phyloP scores from a whole-genome alignment of 352 stramenopile species.

The Pythium diclinum region DNA sequence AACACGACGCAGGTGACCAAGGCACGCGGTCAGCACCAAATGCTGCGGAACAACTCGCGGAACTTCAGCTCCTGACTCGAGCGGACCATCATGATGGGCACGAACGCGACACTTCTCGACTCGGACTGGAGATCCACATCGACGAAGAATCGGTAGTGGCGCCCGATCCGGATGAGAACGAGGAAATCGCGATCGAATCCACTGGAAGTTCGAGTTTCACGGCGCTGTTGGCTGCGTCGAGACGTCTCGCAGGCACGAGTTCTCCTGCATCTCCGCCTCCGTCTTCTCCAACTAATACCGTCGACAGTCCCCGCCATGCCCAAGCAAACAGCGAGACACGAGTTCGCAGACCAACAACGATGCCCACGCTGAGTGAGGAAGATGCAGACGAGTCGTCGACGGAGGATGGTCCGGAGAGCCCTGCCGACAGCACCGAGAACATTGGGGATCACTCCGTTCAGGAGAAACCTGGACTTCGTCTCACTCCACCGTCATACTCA shows the following conservation, averaged over 20 bases:
- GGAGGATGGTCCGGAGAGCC: conserved; percentile 4
- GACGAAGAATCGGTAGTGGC: conserved; percentile 14
- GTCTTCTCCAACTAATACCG: not conserved
- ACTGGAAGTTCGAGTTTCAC: conserved; percentile 15
- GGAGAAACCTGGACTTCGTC: not conserved
- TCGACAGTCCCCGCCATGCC: not conserved
- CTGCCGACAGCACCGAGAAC: not conserved
- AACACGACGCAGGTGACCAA: not conserved
- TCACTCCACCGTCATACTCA: not conserved
- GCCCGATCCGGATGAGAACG: conserved; percentile 1
- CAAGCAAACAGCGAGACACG: not conserved
- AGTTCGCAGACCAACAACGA: not conserved
- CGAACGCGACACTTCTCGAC: not conserved
- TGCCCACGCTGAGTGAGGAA: conserved; percentile 23
- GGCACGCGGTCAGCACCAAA: not conserved
- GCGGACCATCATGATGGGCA: conserved; percentile 26
- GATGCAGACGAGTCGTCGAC: conserved; percentile 10
- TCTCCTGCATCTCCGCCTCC: not conserved
- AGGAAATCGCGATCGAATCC: not conserved
- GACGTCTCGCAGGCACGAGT: conserved; percentile 18
- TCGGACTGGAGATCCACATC: conserved; percentile 9
- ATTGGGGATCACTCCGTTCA: not conserved
- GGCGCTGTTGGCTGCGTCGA: conserved; percentile 19
- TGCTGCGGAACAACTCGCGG: conserved; percentile 34
- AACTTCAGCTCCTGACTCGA: conserved; percentile 45